Conservation (phyloP, 805 yeast genomes). For the Suhomyces prunicola region DNA sequence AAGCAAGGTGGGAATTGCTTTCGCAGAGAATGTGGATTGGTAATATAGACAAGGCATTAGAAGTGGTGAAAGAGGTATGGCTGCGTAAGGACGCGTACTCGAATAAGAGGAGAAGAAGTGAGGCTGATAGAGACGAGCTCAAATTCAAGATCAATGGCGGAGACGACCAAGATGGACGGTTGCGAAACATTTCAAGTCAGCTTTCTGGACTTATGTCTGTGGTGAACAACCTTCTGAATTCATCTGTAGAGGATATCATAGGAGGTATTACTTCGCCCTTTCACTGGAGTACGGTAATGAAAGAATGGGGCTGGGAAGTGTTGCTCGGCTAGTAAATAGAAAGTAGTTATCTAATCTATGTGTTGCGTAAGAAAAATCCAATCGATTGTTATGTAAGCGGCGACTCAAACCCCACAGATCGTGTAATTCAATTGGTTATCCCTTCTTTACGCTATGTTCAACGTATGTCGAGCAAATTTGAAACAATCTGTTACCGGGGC, state of each 20-base stretch:
- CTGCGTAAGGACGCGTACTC: slow-evolving; percentile 49
- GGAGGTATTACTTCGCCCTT: slow-evolving; percentile 48
- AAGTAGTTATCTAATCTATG: background rate
- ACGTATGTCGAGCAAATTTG: background rate
- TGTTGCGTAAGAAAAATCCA: background rate
- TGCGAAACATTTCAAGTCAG: slow-evolving; percentile 26
- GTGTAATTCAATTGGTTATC: background rate
- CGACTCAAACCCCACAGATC: background rate
- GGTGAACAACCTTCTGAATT: slow-evolving; percentile 27
- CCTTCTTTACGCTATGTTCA: background rate
- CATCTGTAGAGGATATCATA: slow-evolving; percentile 27
- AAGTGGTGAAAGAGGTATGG: slow-evolving; percentile 74
- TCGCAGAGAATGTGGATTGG: slow-evolving; percentile 60
- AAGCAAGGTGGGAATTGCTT: slow-evolving; percentile 53
- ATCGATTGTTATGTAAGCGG: background rate
- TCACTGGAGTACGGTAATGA: slow-evolving; percentile 70
- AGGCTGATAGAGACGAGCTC: slow-evolving; percentile 14
- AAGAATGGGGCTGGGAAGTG: slow-evolving; percentile 77
- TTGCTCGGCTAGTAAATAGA: slow-evolving; percentile 40
- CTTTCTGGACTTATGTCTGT: slow-evolving; percentile 42
- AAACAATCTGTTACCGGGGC: background rate
- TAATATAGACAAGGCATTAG: slow-evolving; percentile 61
- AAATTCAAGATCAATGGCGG: slow-evolving; percentile 10
- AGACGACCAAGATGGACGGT: slow-evolving; percentile 1
- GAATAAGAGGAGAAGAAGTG: slow-evolving; percentile 21